Evolutionary conservation across 2,329 filamentous ascomycete genomes (phyloP).

Genomic region (Karstenula rhodostoma): DNA sequence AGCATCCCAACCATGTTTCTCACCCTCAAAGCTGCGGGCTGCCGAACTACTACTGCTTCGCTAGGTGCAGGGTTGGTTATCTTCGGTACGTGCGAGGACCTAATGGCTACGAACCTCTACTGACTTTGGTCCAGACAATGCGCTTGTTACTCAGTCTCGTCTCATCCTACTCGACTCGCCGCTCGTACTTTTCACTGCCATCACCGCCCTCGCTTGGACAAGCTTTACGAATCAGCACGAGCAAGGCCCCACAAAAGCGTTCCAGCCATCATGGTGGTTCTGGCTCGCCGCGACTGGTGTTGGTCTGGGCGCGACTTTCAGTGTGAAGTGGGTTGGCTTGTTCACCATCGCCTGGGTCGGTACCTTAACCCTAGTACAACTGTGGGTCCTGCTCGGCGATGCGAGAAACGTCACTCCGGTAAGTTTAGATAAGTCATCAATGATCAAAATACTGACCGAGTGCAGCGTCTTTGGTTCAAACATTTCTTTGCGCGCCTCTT

Average conservation of each 20-base stretch:
- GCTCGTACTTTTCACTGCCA: constrained; percentile 88
- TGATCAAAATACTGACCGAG: background rate
- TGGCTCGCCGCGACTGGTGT: constrained; percentile 90
- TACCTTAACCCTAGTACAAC: constrained; percentile 84
- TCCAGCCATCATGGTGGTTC: constrained; percentile 95
- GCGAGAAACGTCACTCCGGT: constrained; percentile 81
- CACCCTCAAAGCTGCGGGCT: constrained; percentile 89
- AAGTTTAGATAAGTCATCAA: constrained; percentile 40
- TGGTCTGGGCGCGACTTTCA: constrained; percentile 86
- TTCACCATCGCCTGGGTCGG: constrained; percentile 99
- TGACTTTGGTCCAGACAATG: constrained; percentile 74
- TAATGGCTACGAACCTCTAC: constrained; percentile 3
- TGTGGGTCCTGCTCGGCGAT: constrained; percentile 95
- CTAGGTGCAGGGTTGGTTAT: constrained; percentile 88
- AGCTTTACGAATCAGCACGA: constrained; percentile 98
- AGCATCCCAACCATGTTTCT: constrained; percentile 93
- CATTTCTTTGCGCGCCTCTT: constrained; percentile 91
- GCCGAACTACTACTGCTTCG: constrained; percentile 82
- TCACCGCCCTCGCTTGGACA: constrained; percentile 88
- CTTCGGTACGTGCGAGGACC: constrained; percentile 70
- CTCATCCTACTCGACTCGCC: constrained; percentile 96
- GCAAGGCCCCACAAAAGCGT: constrained; percentile 86
- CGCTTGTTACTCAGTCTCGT: constrained; percentile 91
- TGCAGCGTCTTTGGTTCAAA: constrained; percentile 82
- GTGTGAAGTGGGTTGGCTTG: constrained; percentile 98